Evolutionary conservation across 2,329 filamentous ascomycete genomes (phyloP), one percentile per base, ranked within the genome.

Genomic region (Venturia effusa): DNA sequence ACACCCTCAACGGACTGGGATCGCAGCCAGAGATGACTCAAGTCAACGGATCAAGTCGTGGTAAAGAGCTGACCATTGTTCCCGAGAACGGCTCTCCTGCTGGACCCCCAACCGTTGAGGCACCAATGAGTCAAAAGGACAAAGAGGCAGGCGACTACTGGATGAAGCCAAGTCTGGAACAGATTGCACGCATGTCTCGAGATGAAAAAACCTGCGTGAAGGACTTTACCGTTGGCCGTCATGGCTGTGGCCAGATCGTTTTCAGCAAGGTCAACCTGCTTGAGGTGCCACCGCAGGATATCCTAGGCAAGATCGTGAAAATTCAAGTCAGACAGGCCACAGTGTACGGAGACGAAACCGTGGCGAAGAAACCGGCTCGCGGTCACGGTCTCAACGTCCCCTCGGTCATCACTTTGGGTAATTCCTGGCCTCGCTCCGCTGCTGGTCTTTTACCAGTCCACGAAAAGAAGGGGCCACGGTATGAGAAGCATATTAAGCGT

Each of bases 331-430:
- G 94, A 41, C 88, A 88, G 10, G 90, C 91, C 30, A 96, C 93
- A 0, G 94, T 97, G 8, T 99, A 99, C 71, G 80, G 86, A 48
- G 81, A 83, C 22, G 69, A 67, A 39, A 70, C 67, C 55, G 66
- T 68, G 8, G 68, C 73, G 5, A 86, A 86, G 72, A 99, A 97
- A 76, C 92, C 94, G 19, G 83, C 88, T 0, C 82, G 87, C 65
- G 94, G 95, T 65, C 90, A 92, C 71, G 93, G 91, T 6, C 81
- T 99, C 67, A 99, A 99, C 71, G 90, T 97, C 8, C 92, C 92
- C 3, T 90, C 94, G 0, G 86, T 84, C 43, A 92, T 99, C 67
- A 85, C 83, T n/a, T 83, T 99, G 13, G 88, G 94, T 73, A 93
- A 97, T 72, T 96, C 92, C 0, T 97, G 90, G 88, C 94, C 94